phyloP scores from a whole-genome alignment of 345 rosid genomes.

The Syzygium aqueum region DNA sequence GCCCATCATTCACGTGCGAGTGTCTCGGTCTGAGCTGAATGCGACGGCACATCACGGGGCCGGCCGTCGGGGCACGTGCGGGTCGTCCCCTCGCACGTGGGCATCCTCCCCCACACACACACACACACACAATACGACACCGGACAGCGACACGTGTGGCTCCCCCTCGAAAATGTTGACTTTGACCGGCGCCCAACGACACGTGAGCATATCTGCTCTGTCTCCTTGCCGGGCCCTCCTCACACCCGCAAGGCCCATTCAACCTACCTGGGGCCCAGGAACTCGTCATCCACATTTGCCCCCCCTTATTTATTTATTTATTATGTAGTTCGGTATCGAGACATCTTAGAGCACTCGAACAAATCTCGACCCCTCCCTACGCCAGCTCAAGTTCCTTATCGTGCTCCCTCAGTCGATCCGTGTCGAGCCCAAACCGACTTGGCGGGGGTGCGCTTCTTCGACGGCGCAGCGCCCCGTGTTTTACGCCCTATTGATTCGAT shows the following conservation, averaged over 20 bases:
- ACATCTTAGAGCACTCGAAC: background rate
- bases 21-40: background rate
- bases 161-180: conserved; percentile 2
- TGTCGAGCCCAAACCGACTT: background rate
- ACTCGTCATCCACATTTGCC: background rate
- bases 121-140: background rate
- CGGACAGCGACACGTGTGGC: conserved; percentile 20
- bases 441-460: background rate
- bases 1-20: conserved; percentile 28
- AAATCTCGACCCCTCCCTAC: background rate
- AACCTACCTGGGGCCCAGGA: background rate
- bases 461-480: background rate
- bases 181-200: conserved; percentile 9
- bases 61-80: conserved; percentile 6
- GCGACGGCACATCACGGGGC: conserved; percentile 2
- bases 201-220: conserved; percentile 26
- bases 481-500: background rate
- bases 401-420: background rate
- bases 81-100: conserved; percentile 19
- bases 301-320: background rate
- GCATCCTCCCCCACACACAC: background rate
- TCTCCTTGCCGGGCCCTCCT: conserved; percentile 15
- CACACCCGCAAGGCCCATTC: background rate
- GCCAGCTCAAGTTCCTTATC: background rate
- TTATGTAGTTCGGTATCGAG: background rate